Evolutionary conservation across 106 monocot species (phyloP), one percentile per base, ranked within the genome.

Genomic region (Dioscorea dumetorum): DNA sequence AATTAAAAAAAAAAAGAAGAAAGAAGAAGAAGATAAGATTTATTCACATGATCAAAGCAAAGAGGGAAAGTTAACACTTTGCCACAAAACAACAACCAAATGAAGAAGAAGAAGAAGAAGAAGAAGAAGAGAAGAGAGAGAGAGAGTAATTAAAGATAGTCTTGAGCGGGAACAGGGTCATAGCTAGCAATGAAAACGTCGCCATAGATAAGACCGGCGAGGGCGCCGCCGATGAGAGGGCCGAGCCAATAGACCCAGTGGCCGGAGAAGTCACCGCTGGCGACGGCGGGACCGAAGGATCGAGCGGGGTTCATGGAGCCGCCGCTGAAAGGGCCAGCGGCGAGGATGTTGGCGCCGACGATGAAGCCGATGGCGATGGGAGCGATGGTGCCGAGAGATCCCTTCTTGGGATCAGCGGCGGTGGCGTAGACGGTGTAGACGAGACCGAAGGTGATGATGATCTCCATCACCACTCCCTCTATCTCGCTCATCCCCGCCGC

Each of bases 221-320:
- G 62, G 0, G 71, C 88, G 8, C 88, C 88, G 24, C 88, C 93
- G 57, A 93, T 67, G 24, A 93, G 81, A 1, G 91, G 88, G 5
- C 93, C 93, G n/a, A 93, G 62, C 85, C 83, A 88, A 72, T 88
- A 93, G 32, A 93, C 78, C 92, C 88, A 93, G 75, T 81, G 18
- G 34, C 74, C 71, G 20, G 83, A 33, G 68, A 76, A 93, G 79
- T 83, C 64, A 6, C 85, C 80, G 60, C 85, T 80, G 17, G 74
- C 93, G 2, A 85, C 85, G 8, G 88, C 88, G 0, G 85, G 88
- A 5, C 85, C 93, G 66, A 93, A 93, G 23, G 85, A 93, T 20
- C 85, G 73, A 24, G 85, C 85, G 7, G 85, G 88, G 83, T 88
- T 93, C 88, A 88, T 93, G 34, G 85, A 88, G 0, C 86, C 88